Percentiles rank a stretch among this genome's conserved stretches.
These are phyloP conservation scores for Geotrichum armillariae DNA, from an alignment of 1,139 yeast species.

Conservation along the genomic window DNA sequence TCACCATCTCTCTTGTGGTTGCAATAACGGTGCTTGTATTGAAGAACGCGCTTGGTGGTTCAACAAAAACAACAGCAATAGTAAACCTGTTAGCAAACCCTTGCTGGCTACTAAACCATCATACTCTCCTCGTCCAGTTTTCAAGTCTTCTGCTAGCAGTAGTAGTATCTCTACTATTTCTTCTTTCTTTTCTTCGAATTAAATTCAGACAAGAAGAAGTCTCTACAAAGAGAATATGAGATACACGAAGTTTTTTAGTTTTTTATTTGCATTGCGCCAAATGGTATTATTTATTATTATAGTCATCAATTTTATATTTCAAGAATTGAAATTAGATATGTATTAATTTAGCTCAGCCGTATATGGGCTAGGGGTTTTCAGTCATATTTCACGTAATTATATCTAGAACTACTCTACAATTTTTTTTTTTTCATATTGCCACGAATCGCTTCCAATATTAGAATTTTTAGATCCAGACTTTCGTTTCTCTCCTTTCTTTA, in stretches of 20 bases:
- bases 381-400: not conserved
- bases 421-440: not conserved
- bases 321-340: too few relatives aligned
- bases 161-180: constrained; percentile 17
- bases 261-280: too few relatives aligned
- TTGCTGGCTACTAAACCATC: constrained; percentile 7
- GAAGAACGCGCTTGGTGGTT: constrained; percentile 50
- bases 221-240: too few relatives aligned
- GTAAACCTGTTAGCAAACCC: not conserved
- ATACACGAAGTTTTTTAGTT: too few relatives aligned
- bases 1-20: constrained; percentile 49
- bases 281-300: too few relatives aligned
- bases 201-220: too few relatives aligned
- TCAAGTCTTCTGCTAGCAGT: constrained; percentile 11
- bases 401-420: not conserved
- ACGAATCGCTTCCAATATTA: not conserved
- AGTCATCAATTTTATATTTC: too few relatives aligned
- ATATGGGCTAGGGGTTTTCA: not conserved
- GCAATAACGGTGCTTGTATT: constrained; percentile 49
- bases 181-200: not conserved
- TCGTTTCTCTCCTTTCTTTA: not conserved
- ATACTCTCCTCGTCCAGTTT: constrained; percentile 4
- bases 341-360: too few relatives aligned
- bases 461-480: not conserved
- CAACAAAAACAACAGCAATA: constrained; percentile 20